phyloP scores from a whole-genome alignment of 371 early-diverging fungal genomes.

The Lichtheimia ornata region DNA sequence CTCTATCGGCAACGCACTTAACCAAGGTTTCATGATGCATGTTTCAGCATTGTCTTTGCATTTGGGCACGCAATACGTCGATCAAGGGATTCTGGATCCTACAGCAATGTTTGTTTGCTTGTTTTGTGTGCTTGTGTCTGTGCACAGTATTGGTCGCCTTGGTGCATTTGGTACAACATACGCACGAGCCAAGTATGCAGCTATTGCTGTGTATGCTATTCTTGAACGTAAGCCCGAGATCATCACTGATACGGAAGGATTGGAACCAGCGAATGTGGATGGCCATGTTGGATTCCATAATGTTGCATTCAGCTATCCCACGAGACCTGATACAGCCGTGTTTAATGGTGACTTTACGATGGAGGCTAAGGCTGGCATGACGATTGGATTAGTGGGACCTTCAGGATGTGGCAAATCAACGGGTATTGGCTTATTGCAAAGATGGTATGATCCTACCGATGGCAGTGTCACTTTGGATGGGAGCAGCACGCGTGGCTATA shows the following conservation, averaged over 20 bases:
- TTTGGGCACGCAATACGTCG: slow-evolving; percentile 38
- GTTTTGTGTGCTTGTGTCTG: slow-evolving; percentile 71
- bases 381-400: slow-evolving; percentile 81
- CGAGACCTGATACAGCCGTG: slow-evolving; percentile 72
- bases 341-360: slow-evolving; percentile 74
- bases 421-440: slow-evolving; percentile 77
- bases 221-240: slow-evolving; percentile 69
- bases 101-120: slow-evolving; percentile 54
- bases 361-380: slow-evolving; percentile 70
- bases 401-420: slow-evolving; percentile 90
- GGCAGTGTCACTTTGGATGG: slow-evolving; percentile 69
- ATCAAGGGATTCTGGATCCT: slow-evolving; percentile 16
- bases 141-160: slow-evolving; percentile 62
- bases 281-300: slow-evolving; percentile 53
- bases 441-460: slow-evolving; percentile 77
- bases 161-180: slow-evolving; percentile 57
- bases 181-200: slow-evolving; percentile 78
- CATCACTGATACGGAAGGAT: slow-evolving; percentile 44
- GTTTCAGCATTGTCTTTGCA: slow-evolving; percentile 49
- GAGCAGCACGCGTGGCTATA: slow-evolving; percentile 59
- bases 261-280: slow-evolving; percentile 14
- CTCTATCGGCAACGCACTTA: slow-evolving; percentile 57
- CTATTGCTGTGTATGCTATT: slow-evolving; percentile 69
- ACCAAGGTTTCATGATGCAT: slow-evolving; percentile 53
- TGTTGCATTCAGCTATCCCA: slow-evolving; percentile 73